Evolutionary conservation across 352 stramenopile species (phyloP), one percentile per base, ranked within the genome.

Genomic region (Phytopythium litorale): DNA sequence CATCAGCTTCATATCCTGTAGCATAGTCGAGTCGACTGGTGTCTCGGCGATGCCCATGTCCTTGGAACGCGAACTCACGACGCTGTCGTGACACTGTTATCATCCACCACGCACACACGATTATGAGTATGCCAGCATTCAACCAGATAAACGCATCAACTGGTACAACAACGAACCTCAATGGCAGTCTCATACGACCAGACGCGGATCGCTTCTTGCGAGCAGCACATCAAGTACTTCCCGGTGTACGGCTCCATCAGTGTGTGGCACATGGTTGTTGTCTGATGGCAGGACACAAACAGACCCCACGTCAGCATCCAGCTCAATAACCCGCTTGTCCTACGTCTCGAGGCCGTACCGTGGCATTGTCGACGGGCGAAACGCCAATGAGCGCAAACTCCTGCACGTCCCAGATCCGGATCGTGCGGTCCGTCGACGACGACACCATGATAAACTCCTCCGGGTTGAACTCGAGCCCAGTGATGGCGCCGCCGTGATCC

Each of bases 381-480:
- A 92, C 76, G 12, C 84, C 84, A 28, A 94, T 90, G 18, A 92
- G 70, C 32, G 80, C 72, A 59, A 95, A 92, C 33, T 89, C 76
- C 61, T 95, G 83, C n/a, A 95, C 78, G 42, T 95, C 84, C 84
- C 84, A 95, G 58, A 94, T 91, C n/a, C 84, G 76, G 42, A 94
- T 64, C 7, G 83, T 94, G 63, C 81, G 84, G 58, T 95, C 87
- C 15, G 76, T 68, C 21, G 83, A 82, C 23, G 87, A 75, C 4
- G 87, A 94, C 56, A 92, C 84, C 33, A 95, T 67, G 35, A 94
- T 94, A 55, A 92, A 93, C 58, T 95, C 87, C 48, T 94, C 83
- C 0, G 87, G 87, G 40, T 94, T 95, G 58, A 94, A 95, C 62
- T 92, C 84, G 4, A 95, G 75, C 64, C 79, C 76, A 0, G 81